A percentile compares a stretch with the other conserved stretches of the same genome.
Evolutionary conservation across 1,284 basidiomycete genomes (phyloP).

Genomic region (Schizophyllum commune): DNA sequence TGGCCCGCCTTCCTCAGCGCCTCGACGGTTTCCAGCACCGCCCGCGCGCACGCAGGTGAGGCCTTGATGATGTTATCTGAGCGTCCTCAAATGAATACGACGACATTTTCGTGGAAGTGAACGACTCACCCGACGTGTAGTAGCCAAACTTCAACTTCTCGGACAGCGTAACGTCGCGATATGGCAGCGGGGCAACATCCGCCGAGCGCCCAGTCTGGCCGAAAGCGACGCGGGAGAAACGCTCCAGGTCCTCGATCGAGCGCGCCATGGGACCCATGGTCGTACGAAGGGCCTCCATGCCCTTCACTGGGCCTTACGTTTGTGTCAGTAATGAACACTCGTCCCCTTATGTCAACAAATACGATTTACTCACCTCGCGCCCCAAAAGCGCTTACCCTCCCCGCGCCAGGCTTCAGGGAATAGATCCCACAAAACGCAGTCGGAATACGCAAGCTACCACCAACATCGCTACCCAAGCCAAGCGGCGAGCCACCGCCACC

Average conservation of each 20-base stretch:
- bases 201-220: slow-evolving; percentile 38
- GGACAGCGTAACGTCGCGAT: slow-evolving; percentile 45
- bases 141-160: slow-evolving; percentile 66
- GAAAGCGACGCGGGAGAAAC: slow-evolving; percentile 43
- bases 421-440: slow-evolving; percentile 77
- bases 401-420: slow-evolving; percentile 64
- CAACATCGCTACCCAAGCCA: slow-evolving; percentile 77
- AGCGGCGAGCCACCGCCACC: slow-evolving; percentile 70
- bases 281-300: not conserved
- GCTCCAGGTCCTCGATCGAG: slow-evolving; percentile 50
- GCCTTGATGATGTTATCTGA: slow-evolving; percentile 61
- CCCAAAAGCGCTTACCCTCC: slow-evolving; percentile 45
- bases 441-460: slow-evolving; percentile 75
- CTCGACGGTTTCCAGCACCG: slow-evolving; percentile 69
- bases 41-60: slow-evolving; percentile 75
- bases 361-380: slow-evolving; percentile 38
- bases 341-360: not conserved
- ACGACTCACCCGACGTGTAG: slow-evolving; percentile 47
- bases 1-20: slow-evolving; percentile 65
- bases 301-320: not conserved
- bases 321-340: not conserved
- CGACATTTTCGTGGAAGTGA: not conserved
- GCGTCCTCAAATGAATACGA: not conserved
- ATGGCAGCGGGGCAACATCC: slow-evolving; percentile 49
- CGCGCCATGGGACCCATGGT: slow-evolving; percentile 30